phyloP scores from a whole-genome alignment of 163 green algal species.

The Scenedesmus sp. region DNA sequence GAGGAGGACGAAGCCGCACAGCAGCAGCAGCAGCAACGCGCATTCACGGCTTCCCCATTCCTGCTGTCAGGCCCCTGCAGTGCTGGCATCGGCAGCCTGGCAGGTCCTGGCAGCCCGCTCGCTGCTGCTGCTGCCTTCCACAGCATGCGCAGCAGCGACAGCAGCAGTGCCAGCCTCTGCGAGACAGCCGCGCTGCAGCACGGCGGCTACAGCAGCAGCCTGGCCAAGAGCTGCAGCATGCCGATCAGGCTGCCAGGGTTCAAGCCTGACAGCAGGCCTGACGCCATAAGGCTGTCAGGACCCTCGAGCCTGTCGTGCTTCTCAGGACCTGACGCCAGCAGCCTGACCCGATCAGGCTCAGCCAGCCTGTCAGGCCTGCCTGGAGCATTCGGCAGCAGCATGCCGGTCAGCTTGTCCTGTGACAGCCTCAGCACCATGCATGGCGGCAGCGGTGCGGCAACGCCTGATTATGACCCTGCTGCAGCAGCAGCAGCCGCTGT shows the following conservation, averaged over 20 bases:
- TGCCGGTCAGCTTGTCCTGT: not conserved
- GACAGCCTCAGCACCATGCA: not conserved
- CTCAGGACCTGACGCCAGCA: not conserved
- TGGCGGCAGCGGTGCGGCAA: not conserved
- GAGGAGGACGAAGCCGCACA: not conserved
- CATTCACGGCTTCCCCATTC: not conserved
- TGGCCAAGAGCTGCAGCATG: conserved; percentile 1
- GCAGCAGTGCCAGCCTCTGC: not conserved
- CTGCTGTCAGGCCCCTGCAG: not conserved
- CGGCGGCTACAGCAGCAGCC: not conserved
- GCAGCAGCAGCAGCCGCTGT: not conserved
- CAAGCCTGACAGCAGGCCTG: not conserved
- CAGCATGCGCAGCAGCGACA: not conserved
- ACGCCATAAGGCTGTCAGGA: not conserved
- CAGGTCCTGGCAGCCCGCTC: not conserved
- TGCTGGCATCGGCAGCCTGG: not conserved
- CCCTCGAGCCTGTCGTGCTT: not conserved
- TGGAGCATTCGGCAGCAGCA: not conserved
- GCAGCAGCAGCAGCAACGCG: conserved; percentile 1
- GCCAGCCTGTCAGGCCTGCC: not conserved
- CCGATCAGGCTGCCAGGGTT: not conserved
- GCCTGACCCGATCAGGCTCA: not conserved
- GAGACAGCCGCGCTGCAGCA: not conserved
- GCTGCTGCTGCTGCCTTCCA: not conserved
- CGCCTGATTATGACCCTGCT: not conserved